Base-by-base conservation (phyloP, 176 grass and related monocot genomes). In the Poa pratensis region DNA sequence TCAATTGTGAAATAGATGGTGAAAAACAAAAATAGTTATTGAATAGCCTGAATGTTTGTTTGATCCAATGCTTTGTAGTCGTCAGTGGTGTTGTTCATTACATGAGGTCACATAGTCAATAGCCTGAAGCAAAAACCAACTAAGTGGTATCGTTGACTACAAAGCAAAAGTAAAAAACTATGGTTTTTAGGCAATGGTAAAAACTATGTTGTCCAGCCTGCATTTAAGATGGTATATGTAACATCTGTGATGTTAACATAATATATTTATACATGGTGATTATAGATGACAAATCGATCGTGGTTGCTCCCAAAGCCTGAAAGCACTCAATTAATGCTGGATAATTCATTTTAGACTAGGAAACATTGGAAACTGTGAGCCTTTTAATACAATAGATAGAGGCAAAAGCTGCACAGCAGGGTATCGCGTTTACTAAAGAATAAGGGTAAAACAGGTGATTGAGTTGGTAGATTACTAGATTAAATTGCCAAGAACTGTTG, bases 241-340 rank as follows among this genome's bases (percentile, higher is more conserved):
- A 75, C 30, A 19, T 18, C 7, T 17, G 52, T 43, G 69, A 74
- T 73, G 43, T 78, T 72, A 79, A 78, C 54, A 35, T 71, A 27
- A 43, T 0, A 23, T n/a, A 34, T 43, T 24, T 18, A 37, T 10
- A 75, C 3, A 39, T 75, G 35, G 32, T 80, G 18, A 40, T 10
- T 7, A 39, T 80, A 75, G 62, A 37, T 34, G 26, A 72, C 18
- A 84, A 73, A 26, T 54, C 23, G 9, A n/a, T n/a, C 5, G 20
- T 55, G 8, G 64, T 72, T 83, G 10, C 76, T 63, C 17, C 20
- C 64, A 70, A 71, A 72, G 64, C 26, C 30, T 79, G 80, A 42
- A 49, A 66, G 34, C 58, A 1, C 3, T 52, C 12, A 68, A 30
- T 18, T 63, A 16, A 35, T 67, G 64, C 71, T 78, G 13, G 65